phyloP scores from a whole-genome alignment of 139 green algal species.

The Choricystis sp. region DNA sequence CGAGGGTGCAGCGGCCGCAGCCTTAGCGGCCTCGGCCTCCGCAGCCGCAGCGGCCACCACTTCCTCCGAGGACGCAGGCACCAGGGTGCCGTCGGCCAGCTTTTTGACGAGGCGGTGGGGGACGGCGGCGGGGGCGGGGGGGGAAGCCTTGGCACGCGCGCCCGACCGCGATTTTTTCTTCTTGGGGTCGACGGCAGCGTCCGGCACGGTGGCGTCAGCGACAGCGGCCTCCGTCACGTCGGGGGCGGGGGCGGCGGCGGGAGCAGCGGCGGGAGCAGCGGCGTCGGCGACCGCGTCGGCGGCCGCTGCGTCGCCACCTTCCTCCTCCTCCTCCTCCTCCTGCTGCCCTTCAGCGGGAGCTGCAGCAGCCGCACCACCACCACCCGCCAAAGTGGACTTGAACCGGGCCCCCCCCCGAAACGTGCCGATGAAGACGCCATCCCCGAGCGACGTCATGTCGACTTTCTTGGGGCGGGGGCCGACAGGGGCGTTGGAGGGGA shows the following conservation, averaged over 20 bases:
- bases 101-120: neutral
- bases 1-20: neutral
- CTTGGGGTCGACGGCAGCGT: neutral
- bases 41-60: constrained; percentile 1
- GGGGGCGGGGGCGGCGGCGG: neutral
- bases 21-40: too few relatives aligned
- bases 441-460: constrained; percentile 16
- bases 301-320: neutral
- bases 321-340: constrained; percentile 9
- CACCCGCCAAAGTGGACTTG: constrained; percentile 3
- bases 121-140: neutral
- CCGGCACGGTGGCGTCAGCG: neutral
- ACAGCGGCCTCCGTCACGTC: too few relatives aligned
- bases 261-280: too few relatives aligned
- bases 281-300: neutral
- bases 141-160: too few relatives aligned
- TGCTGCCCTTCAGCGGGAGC: neutral
- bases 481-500: neutral
- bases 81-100: neutral
- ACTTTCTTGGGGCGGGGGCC: constrained; percentile 24
- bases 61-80: constrained; percentile 2
- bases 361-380: constrained; percentile 4
- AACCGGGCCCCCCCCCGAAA: constrained; percentile 21
- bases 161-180: neutral
- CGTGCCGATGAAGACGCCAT: constrained; percentile 22